Base-by-base conservation (phyloP, 257 asterid species). In the Jaltomata sinuosa region DNA sequence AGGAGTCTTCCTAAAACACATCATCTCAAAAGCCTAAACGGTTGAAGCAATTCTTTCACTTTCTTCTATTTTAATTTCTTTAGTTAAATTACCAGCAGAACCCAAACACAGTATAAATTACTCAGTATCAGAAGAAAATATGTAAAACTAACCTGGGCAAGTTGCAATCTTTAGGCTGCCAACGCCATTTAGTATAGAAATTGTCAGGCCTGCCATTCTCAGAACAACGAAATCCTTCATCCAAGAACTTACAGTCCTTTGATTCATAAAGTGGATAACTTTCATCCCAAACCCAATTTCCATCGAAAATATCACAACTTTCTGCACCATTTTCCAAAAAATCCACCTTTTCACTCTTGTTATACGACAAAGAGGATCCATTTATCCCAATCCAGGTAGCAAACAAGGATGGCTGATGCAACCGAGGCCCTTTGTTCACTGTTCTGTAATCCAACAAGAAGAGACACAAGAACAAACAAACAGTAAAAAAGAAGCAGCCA, bases 201-300 rank as follows among this genome's bases (percentile, higher is more conserved):
- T 81, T 18, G 87, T 95, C 98, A 81, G 94, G 95, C 89, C 98
- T 87, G 1, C 97, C 98, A 88, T 95, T 95, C 69, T 94, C 91
- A 62, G 87, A 84, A 80, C 98, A 95, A 45, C 96, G 88, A 86
- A 95, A 94, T 0, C 98, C 98, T 45, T 31, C 91, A 87, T 94
- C 98, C 80, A 92, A 29, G 84, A 94, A 94, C 87, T 85, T 67
- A 85, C 98, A 95, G 84, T 93, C 94, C 69, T 84, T 79, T 10
- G 98, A 62, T 77, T 88, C 88, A 84, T 95, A 95, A 27, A 95
- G 92, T 0, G 98, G 98, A 86, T 93, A 95, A 19, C 77, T 90
- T 83, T 93, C 96, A 87, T 94, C 98, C 98, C 98, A 94, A 67
- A 89, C 90, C 98, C 98, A 95, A 77, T 89, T 85, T 55, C 98